These are phyloP conservation scores for Pleomassaria siparia DNA, from an alignment of 2,329 filamentous ascomycete genomes.

Conservation along the genomic window DNA sequence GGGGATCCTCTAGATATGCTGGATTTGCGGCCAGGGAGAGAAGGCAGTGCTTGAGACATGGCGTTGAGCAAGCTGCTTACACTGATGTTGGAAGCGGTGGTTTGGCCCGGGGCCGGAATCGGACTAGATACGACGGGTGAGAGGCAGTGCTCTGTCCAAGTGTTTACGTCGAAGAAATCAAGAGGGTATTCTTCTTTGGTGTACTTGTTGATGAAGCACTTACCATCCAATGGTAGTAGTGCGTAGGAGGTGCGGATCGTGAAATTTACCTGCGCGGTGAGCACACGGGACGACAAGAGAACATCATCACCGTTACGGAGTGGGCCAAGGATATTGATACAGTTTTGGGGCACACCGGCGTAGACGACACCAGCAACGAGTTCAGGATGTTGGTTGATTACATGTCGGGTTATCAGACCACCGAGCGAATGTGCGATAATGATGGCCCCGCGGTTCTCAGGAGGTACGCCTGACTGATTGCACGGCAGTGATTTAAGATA, in stretches of 20 bases:
- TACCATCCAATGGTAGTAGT: slow-evolving; percentile 81
- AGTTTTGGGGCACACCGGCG: slow-evolving; percentile 80
- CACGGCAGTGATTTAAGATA: slow-evolving; percentile 75
- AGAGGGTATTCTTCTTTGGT: slow-evolving; percentile 79
- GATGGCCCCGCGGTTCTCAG: slow-evolving; percentile 66
- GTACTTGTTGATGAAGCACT: slow-evolving; percentile 81
- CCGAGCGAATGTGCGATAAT: slow-evolving; percentile 87
- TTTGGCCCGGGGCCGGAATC: slow-evolving; percentile 56
- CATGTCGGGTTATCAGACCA: slow-evolving; percentile 84
- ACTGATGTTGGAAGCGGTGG: slow-evolving; percentile 42
- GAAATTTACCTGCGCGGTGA: slow-evolving; percentile 93
- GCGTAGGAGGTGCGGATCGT: slow-evolving; percentile 83
- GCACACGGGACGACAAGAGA: slow-evolving; percentile 80
- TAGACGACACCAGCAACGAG: slow-evolving; percentile 85
- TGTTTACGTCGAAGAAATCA: slow-evolving; percentile 78
- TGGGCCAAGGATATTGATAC: slow-evolving; percentile 88
- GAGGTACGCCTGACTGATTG: slow-evolving; percentile 61
- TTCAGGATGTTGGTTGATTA: slow-evolving; percentile 80
- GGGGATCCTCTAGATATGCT: slow-evolving; percentile 36
- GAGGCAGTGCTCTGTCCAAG: slow-evolving; percentile 76
- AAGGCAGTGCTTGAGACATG: slow-evolving; percentile 50
- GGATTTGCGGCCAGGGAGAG: slow-evolving; percentile 36
- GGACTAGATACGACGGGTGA: slow-evolving; percentile 76
- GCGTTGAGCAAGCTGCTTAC: slow-evolving; percentile 50
- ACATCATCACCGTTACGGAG: slow-evolving; percentile 92